Evolutionary conservation across 371 early-diverging fungal genomes (phyloP).

Genomic region (Mucor velutinosus): DNA sequence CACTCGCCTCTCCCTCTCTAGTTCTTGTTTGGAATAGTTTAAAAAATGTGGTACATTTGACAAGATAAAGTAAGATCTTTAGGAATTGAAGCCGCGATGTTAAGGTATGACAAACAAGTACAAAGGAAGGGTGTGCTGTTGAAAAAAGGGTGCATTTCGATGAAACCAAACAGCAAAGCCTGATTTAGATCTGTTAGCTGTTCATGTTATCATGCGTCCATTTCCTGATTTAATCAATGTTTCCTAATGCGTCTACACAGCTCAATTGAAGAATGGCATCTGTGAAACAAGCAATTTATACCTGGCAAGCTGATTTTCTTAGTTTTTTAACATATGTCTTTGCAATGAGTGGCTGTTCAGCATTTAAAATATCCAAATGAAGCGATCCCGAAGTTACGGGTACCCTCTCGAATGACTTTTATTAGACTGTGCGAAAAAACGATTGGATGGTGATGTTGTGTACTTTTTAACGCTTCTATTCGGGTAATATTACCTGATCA

Average conservation of each 20-base stretch:
- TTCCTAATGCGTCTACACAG: neutral
- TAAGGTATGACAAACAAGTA: neutral
- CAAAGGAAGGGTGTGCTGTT: neutral
- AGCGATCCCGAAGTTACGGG: neutral
- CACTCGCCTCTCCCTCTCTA: neutral
- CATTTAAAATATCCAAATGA: neutral
- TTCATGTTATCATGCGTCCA: neutral
- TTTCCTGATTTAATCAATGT: neutral
- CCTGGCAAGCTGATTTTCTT: neutral
- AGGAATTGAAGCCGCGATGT: neutral
- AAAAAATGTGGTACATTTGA: neutral
- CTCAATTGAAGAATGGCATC: neutral
- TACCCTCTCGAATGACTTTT: neutral
- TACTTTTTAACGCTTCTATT: neutral
- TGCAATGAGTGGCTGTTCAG: neutral
- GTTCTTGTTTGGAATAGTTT: neutral
- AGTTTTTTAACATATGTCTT: neutral
- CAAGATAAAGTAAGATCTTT: neutral
- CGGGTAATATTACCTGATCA: neutral
- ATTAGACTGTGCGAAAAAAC: neutral
- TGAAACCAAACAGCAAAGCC: neutral
- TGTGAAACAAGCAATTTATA: conserved; percentile 1
- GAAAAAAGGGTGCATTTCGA: neutral
- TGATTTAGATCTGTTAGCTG: neutral
- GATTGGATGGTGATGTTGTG: neutral